phyloP scores from a whole-genome alignment of 2,329 filamentous ascomycete species.

The Aspergillus proliferans region DNA sequence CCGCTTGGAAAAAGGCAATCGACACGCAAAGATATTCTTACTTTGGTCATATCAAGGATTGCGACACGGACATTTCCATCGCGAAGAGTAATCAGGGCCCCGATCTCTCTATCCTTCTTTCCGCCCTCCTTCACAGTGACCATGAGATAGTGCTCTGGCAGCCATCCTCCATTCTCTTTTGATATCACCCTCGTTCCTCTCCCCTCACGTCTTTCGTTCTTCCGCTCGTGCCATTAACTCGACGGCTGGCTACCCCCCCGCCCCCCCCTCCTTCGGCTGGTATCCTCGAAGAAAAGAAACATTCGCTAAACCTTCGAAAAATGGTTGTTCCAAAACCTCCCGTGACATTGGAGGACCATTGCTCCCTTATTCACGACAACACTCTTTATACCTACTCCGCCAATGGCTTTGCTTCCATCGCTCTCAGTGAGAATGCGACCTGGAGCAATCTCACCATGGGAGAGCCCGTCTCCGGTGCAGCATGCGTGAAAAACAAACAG shows the following conservation, averaged over 20 bases:
- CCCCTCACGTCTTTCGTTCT: slow-evolving; percentile 4
- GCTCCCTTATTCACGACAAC: slow-evolving; percentile 73
- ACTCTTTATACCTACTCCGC: slow-evolving; percentile 78
- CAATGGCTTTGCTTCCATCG: slow-evolving; percentile 67
- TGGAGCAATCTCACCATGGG: slow-evolving; percentile 65
- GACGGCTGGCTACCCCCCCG: slow-evolving; percentile 19
- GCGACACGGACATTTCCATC: too few relatives aligned
- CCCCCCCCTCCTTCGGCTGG: slow-evolving; percentile 23
- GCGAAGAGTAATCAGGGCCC: too few relatives aligned
- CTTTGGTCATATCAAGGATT: too few relatives aligned
- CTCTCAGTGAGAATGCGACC: slow-evolving; percentile 60
- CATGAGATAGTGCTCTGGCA: slow-evolving; percentile 35
- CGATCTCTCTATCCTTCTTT: not conserved
- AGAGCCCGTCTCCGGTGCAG: slow-evolving; percentile 64
- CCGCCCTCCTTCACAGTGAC: slow-evolving; percentile 2
- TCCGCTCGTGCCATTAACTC: slow-evolving; percentile 5
- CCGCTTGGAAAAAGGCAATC: too few relatives aligned
- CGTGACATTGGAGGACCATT: slow-evolving; percentile 66
- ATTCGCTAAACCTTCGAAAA: slow-evolving; percentile 31
- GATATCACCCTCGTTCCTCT: too few relatives aligned
- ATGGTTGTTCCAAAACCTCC: slow-evolving; percentile 71
- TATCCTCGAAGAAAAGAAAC: slow-evolving; percentile 16
- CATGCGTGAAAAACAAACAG: slow-evolving; percentile 64
- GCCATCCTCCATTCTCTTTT: slow-evolving; percentile 20
- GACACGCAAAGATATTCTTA: too few relatives aligned